Evolutionary conservation across 805 yeast species (phyloP).

Genomic region (Pichia manshurica): DNA sequence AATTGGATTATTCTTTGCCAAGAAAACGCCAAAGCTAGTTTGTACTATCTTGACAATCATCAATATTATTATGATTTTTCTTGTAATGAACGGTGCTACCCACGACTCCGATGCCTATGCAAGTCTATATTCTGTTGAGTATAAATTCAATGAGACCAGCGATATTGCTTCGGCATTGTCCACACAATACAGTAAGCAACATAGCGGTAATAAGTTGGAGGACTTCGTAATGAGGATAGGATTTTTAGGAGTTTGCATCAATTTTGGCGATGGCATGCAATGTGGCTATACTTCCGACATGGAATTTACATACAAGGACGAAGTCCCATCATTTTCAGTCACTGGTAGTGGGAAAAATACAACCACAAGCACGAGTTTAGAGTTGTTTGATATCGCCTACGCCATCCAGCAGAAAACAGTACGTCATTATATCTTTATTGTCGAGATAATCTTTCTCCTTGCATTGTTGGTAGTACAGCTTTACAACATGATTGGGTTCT

Average conservation of each 20-base stretch:
- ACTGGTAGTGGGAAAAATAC: constrained; percentile 8
- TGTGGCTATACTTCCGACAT: constrained; percentile 16
- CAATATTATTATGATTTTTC: constrained; percentile 14
- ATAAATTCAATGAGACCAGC: constrained; percentile 9
- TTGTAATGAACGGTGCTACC: constrained; percentile 16
- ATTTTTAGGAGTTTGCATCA: constrained; percentile 14
- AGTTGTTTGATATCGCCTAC: constrained; percentile 12
- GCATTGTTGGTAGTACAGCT: constrained; percentile 10
- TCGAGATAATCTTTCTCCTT: constrained; percentile 9
- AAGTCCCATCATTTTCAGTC: constrained; percentile 16
- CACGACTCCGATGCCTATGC: constrained; percentile 13
- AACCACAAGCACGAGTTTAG: constrained; percentile 8
- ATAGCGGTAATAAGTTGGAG: constrained; percentile 9
- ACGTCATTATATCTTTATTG: constrained; percentile 13
- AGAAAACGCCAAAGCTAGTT: constrained; percentile 11
- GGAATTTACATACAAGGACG: constrained; percentile 2
- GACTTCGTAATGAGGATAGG: constrained; percentile 15
- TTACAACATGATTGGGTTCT: constrained; percentile 10
- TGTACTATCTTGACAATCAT: constrained; percentile 10
- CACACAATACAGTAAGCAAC: constrained; percentile 11
- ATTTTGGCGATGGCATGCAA: constrained; percentile 11
- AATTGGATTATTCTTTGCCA: constrained; percentile 7
- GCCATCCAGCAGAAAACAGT: constrained; percentile 12
- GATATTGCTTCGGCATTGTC: constrained; percentile 12
- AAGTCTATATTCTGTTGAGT: constrained; percentile 12